A percentile compares a stretch with the other conserved stretches of the same genome.
phyloP scores from a whole-genome alignment of 31 red algal species.

The Porphyra umbilicalis region DNA sequence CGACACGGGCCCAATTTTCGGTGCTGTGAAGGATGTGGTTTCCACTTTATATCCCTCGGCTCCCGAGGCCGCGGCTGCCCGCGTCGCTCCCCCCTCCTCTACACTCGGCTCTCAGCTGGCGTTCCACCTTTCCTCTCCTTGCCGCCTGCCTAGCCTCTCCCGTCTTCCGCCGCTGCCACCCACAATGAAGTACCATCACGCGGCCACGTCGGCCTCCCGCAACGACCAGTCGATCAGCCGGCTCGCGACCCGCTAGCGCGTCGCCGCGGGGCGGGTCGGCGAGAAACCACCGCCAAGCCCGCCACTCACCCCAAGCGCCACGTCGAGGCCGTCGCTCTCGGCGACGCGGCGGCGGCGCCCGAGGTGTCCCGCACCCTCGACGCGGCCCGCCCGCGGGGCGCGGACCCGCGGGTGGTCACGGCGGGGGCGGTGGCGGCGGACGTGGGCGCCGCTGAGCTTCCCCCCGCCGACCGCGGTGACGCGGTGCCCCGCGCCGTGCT shows the following conservation, averaged over 20 bases:
- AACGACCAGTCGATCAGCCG: neutral
- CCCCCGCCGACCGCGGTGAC: slow-evolving; percentile 39
- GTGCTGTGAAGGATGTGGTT: no score
- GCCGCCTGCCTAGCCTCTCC: neutral
- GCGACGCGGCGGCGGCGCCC: slow-evolving; percentile 30
- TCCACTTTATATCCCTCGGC: no score
- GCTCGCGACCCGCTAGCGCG: neutral
- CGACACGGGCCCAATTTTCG: no score
- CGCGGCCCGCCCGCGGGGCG: slow-evolving; percentile 33
- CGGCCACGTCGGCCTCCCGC: neutral
- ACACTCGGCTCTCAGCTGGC: neutral
- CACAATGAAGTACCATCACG: neutral
- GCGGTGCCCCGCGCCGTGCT: slow-evolving; percentile 48
- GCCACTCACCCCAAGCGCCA: slow-evolving; percentile 33
- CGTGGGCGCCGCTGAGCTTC: slow-evolving; percentile 53
- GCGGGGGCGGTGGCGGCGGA: slow-evolving; percentile 35
- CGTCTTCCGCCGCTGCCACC: neutral
- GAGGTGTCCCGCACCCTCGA: slow-evolving; percentile 54
- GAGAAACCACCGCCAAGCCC: slow-evolving; percentile 26
- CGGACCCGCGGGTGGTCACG: slow-evolving; percentile 21
- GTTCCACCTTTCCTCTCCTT: slow-evolving; percentile 1
- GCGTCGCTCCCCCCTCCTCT: neutral
- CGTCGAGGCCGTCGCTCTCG: slow-evolving; percentile 5
- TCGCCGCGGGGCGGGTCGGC: slow-evolving; percentile 1
- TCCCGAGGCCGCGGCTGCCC: no score